phyloP scores from a whole-genome alignment of 2,329 filamentous ascomycete species.

The Aspergillus novofumigatus region DNA sequence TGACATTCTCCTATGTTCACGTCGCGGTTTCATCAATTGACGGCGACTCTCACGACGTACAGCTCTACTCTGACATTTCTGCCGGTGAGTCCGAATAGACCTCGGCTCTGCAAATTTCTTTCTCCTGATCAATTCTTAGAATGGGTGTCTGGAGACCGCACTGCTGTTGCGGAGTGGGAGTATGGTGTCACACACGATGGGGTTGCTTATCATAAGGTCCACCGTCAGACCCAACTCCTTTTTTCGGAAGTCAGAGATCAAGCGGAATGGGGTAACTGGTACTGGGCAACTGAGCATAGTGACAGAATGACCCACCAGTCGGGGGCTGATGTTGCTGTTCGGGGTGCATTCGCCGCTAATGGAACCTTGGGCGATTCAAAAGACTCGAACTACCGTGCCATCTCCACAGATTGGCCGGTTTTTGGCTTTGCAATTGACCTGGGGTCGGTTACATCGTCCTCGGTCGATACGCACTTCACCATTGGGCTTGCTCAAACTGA shows the following conservation, averaged over 20 bases:
- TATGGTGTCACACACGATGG: conserved; percentile 47
- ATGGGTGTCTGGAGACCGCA: conserved; percentile 64
- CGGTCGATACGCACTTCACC: conserved; percentile 44
- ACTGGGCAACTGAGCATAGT: conserved; percentile 46
- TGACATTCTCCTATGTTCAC: conserved; percentile 67
- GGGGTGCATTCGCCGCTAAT: conserved; percentile 41
- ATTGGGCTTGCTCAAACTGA: conserved; percentile 48
- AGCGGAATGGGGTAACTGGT: conserved; percentile 53
- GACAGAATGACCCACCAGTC: conserved; percentile 45
- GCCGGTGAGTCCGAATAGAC: conserved; percentile 48
- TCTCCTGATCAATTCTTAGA: conserved; percentile 45
- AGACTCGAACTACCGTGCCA: conserved; percentile 50
- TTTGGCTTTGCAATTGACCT: conserved; percentile 52
- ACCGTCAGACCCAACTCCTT: conserved; percentile 44
- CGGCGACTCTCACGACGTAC: conserved; percentile 58
- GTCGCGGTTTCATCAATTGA: conserved; percentile 61
- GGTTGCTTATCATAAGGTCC: conserved; percentile 59
- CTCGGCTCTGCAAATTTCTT: neutral
- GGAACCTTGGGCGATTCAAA: conserved; percentile 44
- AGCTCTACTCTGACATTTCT: conserved; percentile 70
- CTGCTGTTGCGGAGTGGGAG: conserved; percentile 59
- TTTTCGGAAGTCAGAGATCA: conserved; percentile 48
- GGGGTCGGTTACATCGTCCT: conserved; percentile 38
- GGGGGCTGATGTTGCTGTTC: conserved; percentile 45
- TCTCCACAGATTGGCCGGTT: conserved; percentile 49